Evolutionary conservation across 495 filamentous ascomycete species (phyloP).

Genomic region (Penicillium dipodomyicola): DNA sequence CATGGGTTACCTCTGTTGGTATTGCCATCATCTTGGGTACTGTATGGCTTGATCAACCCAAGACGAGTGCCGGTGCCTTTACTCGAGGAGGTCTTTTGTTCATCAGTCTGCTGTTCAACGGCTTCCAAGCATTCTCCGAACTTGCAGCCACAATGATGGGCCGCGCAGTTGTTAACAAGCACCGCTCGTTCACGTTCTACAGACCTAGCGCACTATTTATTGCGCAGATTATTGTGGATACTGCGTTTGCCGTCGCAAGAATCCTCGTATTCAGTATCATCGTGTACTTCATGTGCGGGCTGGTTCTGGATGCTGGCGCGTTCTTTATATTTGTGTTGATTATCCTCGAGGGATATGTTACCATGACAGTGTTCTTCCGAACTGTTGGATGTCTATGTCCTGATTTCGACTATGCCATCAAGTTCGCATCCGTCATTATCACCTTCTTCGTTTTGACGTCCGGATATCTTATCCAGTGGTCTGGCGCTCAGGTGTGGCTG

Average conservation of each 20-base stretch:
- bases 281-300: constrained; percentile 76
- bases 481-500: constrained; percentile 67
- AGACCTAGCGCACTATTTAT: constrained; percentile 76
- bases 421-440: constrained; percentile 72
- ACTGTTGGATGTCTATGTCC: constrained; percentile 76
- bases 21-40: constrained; percentile 78
- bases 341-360: constrained; percentile 66
- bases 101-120: constrained; percentile 73
- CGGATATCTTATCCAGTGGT: constrained; percentile 77
- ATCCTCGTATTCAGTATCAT: constrained; percentile 72
- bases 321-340: constrained; percentile 79
- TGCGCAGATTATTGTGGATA: constrained; percentile 76
- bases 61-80: constrained; percentile 69
- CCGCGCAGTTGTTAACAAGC: constrained; percentile 72
- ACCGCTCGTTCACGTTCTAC: constrained; percentile 76
- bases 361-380: constrained; percentile 78
- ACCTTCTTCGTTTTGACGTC: constrained; percentile 75
- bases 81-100: constrained; percentile 76
- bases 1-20: constrained; percentile 71
- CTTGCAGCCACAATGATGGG: constrained; percentile 70
- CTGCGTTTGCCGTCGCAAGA: constrained; percentile 63
- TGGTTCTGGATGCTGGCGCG: constrained; percentile 63
- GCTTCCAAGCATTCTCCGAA: constrained; percentile 75
- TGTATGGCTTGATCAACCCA: constrained; percentile 66
- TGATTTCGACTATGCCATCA: constrained; percentile 83